A percentile compares a stretch with the other conserved stretches of the same genome.
phyloP scores from a whole-genome alignment of 2,329 filamentous ascomycete species.

The Penicillium sp. region DNA sequence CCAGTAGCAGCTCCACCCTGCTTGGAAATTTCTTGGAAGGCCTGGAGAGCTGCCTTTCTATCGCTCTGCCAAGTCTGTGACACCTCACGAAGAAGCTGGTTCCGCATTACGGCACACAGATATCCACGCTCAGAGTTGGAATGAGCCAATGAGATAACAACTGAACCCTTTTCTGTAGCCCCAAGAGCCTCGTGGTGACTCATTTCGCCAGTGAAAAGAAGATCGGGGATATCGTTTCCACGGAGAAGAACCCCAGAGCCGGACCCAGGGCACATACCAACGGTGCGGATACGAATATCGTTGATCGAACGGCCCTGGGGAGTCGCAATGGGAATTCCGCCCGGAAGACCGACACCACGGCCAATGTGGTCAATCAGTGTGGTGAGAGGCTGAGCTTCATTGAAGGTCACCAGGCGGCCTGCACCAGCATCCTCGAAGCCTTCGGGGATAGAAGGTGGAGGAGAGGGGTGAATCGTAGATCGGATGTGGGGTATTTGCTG shows the following conservation, averaged over 20 bases:
- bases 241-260: conserved; percentile 72
- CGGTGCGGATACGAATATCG: conserved; percentile 61
- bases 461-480: conserved; percentile 54
- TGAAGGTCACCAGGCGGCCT: conserved; percentile 60
- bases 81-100: conserved; percentile 62
- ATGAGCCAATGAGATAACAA: conserved; percentile 84
- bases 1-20: conserved; percentile 25
- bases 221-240: conserved; percentile 59
- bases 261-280: conserved; percentile 88
- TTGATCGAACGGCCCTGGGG: conserved; percentile 58
- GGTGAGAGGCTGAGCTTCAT: conserved; percentile 52
- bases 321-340: conserved; percentile 63
- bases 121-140: conserved; percentile 90
- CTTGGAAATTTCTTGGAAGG: conserved; percentile 29
- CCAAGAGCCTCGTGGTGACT: conserved; percentile 88
- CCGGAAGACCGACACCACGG: conserved; percentile 64
- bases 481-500: conserved; percentile 47
- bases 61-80: conserved; percentile 54
- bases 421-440: conserved; percentile 56
- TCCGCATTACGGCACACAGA: conserved; percentile 67
- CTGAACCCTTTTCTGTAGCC: conserved; percentile 78
- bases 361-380: conserved; percentile 63
- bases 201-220: conserved; percentile 90
- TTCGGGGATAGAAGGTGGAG: conserved; percentile 29
- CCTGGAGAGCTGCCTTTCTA: conserved; percentile 42